A percentile compares a stretch with the other conserved stretches of the same genome.
These are phyloP conservation scores for Pisolithus tinctorius DNA, from an alignment of 768 basidiomycete genomes.

Conservation along the genomic window DNA sequence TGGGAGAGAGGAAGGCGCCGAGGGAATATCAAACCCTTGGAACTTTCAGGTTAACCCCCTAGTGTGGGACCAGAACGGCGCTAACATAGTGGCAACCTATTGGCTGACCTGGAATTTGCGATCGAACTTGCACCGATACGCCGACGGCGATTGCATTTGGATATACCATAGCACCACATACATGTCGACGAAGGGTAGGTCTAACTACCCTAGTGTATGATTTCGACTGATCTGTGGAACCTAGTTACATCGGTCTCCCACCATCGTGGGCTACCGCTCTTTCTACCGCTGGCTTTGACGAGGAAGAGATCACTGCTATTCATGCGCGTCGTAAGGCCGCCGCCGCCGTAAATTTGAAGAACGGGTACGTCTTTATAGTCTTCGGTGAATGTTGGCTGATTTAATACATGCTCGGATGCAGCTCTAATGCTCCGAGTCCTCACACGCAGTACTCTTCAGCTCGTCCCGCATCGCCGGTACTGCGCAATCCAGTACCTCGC, in stretches of 20 bases:
- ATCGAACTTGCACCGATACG: background rate
- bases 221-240: background rate
- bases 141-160: background rate
- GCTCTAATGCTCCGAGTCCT: slow-evolving; percentile 8
- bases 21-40: slow-evolving; percentile 62
- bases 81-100: background rate
- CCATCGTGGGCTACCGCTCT: slow-evolving; percentile 68
- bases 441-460: slow-evolving; percentile 1
- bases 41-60: slow-evolving; percentile 54
- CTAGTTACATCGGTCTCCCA: slow-evolving; percentile 57
- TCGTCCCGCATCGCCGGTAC: slow-evolving; percentile 7
- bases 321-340: slow-evolving; percentile 32
- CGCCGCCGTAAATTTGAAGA: slow-evolving; percentile 7
- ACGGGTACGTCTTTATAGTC: background rate
- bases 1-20: slow-evolving; percentile 36
- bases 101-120: background rate
- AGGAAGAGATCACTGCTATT: slow-evolving; percentile 63
- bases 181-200: slow-evolving; percentile 73
- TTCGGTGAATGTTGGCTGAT: background rate
- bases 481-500: slow-evolving; percentile 19
- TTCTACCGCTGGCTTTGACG: slow-evolving; percentile 52
- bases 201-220: background rate
- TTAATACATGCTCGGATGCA: background rate
- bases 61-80: slow-evolving; percentile 2
- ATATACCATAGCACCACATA: slow-evolving; percentile 54